Conservation (phyloP, 148 eudicot species). For the Pharnaceum exiguum region DNA sequence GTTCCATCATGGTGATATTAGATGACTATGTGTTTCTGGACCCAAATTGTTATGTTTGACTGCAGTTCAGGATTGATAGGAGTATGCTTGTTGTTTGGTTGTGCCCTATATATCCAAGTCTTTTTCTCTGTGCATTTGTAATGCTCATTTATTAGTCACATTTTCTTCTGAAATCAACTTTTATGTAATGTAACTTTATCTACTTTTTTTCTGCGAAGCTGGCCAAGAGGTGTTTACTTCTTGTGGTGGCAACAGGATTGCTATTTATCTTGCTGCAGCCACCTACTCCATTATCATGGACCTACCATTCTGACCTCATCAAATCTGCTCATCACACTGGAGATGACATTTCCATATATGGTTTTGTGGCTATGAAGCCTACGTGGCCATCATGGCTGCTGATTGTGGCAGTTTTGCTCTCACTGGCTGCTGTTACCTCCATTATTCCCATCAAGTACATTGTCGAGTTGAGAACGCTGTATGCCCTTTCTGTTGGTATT, state of each 20-base stretch:
- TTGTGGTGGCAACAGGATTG: slow-evolving; percentile 76
- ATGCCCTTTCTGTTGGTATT: slow-evolving; percentile 76
- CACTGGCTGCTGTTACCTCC: slow-evolving; percentile 85
- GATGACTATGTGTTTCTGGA: too few species aligned
- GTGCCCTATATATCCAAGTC: too few species aligned
- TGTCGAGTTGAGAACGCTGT: slow-evolving; percentile 72
- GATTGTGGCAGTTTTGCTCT: slow-evolving; percentile 71
- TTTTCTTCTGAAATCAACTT: background rate
- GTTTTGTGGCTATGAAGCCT: slow-evolving; percentile 79
- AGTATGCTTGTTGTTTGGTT: too few species aligned
- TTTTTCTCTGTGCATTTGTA: too few species aligned
- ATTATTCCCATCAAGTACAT: slow-evolving; percentile 83
- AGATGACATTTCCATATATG: slow-evolving; percentile 90
- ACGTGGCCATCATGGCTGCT: slow-evolving; percentile 99
- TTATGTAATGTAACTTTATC: slow-evolving; percentile 3
- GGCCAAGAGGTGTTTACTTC: slow-evolving; percentile 84
- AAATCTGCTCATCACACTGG: slow-evolving; percentile 83
- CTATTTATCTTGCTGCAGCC: slow-evolving; percentile 85
- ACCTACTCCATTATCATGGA: slow-evolving; percentile 73
- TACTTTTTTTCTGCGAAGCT: slow-evolving; percentile 40
- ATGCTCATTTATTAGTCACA: background rate
- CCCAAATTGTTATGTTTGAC: too few species aligned
- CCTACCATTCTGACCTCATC: slow-evolving; percentile 77
- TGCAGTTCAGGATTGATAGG: too few species aligned
- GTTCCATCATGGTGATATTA: too few species aligned